Conservation (phyloP, 768 basidiomycete species). For the Amylocystis lapponica region DNA sequence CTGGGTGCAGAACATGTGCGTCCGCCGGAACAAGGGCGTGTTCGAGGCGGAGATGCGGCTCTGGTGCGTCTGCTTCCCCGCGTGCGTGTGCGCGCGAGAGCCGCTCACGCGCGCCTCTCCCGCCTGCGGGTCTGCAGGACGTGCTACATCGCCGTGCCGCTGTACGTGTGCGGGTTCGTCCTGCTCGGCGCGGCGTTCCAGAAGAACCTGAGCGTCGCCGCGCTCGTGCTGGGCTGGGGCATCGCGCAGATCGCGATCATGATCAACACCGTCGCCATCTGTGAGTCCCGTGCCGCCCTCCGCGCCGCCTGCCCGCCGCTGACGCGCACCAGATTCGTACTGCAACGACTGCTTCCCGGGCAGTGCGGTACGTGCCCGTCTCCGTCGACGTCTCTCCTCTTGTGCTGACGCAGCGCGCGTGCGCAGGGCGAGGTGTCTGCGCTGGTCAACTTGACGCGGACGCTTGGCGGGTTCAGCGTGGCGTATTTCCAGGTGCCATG, state of each 20-base stretch:
- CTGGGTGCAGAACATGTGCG: constrained; percentile 36
- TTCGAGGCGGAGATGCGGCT: constrained; percentile 54
- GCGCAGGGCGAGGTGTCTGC: constrained; percentile 59
- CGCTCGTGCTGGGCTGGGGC: constrained; percentile 63
- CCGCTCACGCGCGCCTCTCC: too few relatives aligned
- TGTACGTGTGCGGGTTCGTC: constrained; percentile 61
- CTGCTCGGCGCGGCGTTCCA: constrained; percentile 50
- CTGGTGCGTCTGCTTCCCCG: constrained; percentile 35
- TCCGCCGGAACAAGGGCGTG: constrained; percentile 43
- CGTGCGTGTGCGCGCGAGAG: too few relatives aligned
- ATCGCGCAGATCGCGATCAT: constrained; percentile 51
- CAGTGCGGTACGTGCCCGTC: constrained; percentile 26
- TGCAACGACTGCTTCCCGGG: constrained; percentile 46
- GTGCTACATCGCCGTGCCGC: constrained; percentile 50
- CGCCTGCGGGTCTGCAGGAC: constrained; percentile 46
- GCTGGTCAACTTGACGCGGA: constrained; percentile 50
- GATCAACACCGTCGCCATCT: constrained; percentile 60
- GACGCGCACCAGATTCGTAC: constrained; percentile 33
- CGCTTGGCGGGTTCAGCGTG: constrained; percentile 56
- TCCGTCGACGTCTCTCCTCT: not conserved
- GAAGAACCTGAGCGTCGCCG: constrained; percentile 43
- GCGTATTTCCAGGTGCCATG: constrained; percentile 66
- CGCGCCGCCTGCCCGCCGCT: not conserved
- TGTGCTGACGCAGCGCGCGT: not conserved
- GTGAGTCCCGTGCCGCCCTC: constrained; percentile 28